Conservation (phyloP, 805 yeast species). For the Wickerhamiella slavikovae region DNA sequence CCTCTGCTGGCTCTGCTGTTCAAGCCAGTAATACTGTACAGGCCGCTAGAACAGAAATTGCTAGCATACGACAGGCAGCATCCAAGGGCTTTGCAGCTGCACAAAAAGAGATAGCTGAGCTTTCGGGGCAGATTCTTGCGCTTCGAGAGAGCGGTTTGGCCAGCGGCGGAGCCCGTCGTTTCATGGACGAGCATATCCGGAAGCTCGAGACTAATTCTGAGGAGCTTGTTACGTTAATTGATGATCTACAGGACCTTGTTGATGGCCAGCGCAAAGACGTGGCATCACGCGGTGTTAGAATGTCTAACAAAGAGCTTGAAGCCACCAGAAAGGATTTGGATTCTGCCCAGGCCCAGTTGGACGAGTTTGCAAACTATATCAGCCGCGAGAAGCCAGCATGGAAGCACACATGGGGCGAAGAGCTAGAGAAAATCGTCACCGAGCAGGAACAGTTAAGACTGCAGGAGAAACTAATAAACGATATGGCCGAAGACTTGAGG, state of each 20-base stretch:
- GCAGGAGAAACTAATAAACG: constrained; percentile 69
- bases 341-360: constrained; percentile 32
- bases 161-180: constrained; percentile 21
- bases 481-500: constrained; percentile 59
- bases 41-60: constrained; percentile 33
- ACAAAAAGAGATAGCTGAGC: constrained; percentile 23
- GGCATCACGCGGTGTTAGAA: constrained; percentile 73
- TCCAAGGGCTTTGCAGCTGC: constrained; percentile 23
- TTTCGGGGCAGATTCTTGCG: constrained; percentile 27
- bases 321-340: constrained; percentile 43
- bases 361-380: constrained; percentile 38
- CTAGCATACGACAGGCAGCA: constrained; percentile 38
- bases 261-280: constrained; percentile 82
- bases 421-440: constrained; percentile 72
- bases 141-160: constrained; percentile 26
- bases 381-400: constrained; percentile 57
- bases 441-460: constrained; percentile 83
- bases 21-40: constrained; percentile 3
- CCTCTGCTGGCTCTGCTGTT: neutral
- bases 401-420: constrained; percentile 84
- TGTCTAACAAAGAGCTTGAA: constrained; percentile 51
- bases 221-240: constrained; percentile 51
- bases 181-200: constrained; percentile 57
- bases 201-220: constrained; percentile 65
- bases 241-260: constrained; percentile 77